Base-by-base conservation (phyloP, 495 filamentous ascomycete genomes). In the Polyplosphaeria fusca region DNA sequence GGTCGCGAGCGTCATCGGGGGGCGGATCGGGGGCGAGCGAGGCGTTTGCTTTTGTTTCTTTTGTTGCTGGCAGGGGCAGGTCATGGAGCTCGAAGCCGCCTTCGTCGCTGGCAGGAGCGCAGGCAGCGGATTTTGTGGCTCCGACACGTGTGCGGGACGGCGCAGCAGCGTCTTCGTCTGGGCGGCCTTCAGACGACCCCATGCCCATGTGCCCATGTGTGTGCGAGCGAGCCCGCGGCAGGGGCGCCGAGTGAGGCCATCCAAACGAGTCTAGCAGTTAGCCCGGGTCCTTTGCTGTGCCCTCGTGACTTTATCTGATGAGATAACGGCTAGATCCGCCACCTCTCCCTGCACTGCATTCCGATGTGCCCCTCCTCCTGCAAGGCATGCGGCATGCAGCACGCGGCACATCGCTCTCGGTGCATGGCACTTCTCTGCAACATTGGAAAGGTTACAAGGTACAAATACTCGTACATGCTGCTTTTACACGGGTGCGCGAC, bases 261-360 rank as follows among this genome's bases (percentile, higher is more conserved):
- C 32, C 12, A 47, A 52, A 43, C 19, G 2, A 40, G 45, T 48
- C 44, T 53, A 43, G 51, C n/a, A n/a, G n/a, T n/a, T n/a, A 35
- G 20, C 44, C 13, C 5, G 13, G n/a, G n/a, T n/a, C 20, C 37
- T 22, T 23, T 41, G 54, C 20, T 45, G 37, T 26, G n/a, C 48
- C 1, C 5, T 18, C 52, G 47, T 52, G 40, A 46, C 42, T 53
- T 60, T 42, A 7, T 35, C 14, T 47, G 57, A 60, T 60, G 32
- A 47, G 49, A 60, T 60, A 52, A 38, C 57, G 49, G 57, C 24
- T 53, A 60, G 57, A 60, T 60, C 57, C 57, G 57, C 48, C 4
- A 27, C 30, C 7, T 35, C n/a, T n/a, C 30, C 7, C 30, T 35
- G 30, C 30, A 35, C 7, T 35, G 30, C 30, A 35, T 35, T 35